Conservation (phyloP, 2,329 filamentous ascomycete species). For the Fusarium circinatum region DNA sequence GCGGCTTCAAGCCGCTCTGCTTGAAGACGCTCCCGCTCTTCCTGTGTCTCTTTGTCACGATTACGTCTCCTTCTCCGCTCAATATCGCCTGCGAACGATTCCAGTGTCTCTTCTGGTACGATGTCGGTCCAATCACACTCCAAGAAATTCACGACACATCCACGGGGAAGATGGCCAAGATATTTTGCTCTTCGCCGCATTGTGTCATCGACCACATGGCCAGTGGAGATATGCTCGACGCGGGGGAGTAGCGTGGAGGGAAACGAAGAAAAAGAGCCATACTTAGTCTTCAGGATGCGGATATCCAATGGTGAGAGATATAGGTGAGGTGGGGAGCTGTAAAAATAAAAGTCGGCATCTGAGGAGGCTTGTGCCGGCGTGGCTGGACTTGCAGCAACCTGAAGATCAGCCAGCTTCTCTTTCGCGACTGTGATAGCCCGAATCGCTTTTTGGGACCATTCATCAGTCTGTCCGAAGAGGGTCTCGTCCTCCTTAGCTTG, state of each 20-base stretch:
- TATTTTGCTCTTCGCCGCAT: slow-evolving; percentile 88
- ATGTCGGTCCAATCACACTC: slow-evolving; percentile 97
- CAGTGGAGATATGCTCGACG: slow-evolving; percentile 89
- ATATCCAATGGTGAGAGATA: slow-evolving; percentile 93
- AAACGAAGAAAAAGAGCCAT: slow-evolving; percentile 83
- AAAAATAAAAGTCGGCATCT: slow-evolving; percentile 79
- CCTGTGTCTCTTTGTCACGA: slow-evolving; percentile 82
- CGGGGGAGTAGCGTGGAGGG: slow-evolving; percentile 87
- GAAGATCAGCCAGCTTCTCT: slow-evolving; percentile 71
- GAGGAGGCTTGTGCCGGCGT: slow-evolving; percentile 42
- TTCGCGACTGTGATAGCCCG: slow-evolving; percentile 77
- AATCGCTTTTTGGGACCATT: slow-evolving; percentile 90
- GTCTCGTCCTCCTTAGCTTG: slow-evolving; percentile 91
- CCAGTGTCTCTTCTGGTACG: slow-evolving; percentile 78
- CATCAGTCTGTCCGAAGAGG: slow-evolving; percentile 90
- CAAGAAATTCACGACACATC: slow-evolving; percentile 90
- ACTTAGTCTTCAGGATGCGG: slow-evolving; percentile 88
- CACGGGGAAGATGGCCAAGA: slow-evolving; percentile 84
- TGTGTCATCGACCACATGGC: slow-evolving; percentile 87
- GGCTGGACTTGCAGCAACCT: slow-evolving; percentile 31
- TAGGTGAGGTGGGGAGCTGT: slow-evolving; percentile 85
- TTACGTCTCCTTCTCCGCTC: slow-evolving; percentile 80
- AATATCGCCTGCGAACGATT: slow-evolving; percentile 79
- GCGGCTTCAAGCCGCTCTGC: slow-evolving; percentile 84
- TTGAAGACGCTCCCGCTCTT: slow-evolving; percentile 85